Conservation (phyloP, 2,329 filamentous ascomycete genomes). For the Shiraia sp. region DNA sequence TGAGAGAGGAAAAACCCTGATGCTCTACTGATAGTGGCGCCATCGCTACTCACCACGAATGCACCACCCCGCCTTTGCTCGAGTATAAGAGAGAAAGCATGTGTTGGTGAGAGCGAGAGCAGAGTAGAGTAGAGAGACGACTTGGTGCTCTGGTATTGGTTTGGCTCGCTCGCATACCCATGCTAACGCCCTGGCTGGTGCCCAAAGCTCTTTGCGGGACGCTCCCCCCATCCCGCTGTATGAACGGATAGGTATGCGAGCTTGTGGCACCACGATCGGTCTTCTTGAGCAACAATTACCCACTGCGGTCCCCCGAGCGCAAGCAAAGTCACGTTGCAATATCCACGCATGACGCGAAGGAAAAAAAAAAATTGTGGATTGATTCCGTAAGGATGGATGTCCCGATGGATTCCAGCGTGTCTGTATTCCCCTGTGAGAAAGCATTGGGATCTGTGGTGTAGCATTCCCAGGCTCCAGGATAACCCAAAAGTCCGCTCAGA, state of each 20-base stretch:
- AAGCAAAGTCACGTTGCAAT: conserved; percentile 15
- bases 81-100: too few species aligned
- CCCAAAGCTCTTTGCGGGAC: conserved; percentile 20
- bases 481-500: conserved; percentile 16
- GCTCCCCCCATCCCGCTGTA: conserved; percentile 18
- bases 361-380: too few species aligned
- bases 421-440: too few species aligned
- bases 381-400: not conserved
- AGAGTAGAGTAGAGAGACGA: too few species aligned
- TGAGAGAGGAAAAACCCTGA: too few species aligned
- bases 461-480: not conserved
- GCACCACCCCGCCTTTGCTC: too few species aligned
- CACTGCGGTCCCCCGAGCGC: conserved; percentile 6
- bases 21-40: too few species aligned
- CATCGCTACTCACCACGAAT: too few species aligned
- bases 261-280: conserved; percentile 28
- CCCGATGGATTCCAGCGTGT: conserved; percentile 3
- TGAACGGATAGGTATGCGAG: conserved; percentile 25
- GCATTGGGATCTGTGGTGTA: too few species aligned
- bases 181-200: conserved; percentile 3
- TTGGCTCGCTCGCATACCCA: conserved; percentile 4
- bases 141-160: too few species aligned
- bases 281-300: conserved; percentile 23
- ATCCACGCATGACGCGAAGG: conserved; percentile 22
- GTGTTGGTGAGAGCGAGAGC: too few species aligned